Base-by-base conservation (phyloP, 176 grass and related monocot species). In the Metroxylon sagu region DNA sequence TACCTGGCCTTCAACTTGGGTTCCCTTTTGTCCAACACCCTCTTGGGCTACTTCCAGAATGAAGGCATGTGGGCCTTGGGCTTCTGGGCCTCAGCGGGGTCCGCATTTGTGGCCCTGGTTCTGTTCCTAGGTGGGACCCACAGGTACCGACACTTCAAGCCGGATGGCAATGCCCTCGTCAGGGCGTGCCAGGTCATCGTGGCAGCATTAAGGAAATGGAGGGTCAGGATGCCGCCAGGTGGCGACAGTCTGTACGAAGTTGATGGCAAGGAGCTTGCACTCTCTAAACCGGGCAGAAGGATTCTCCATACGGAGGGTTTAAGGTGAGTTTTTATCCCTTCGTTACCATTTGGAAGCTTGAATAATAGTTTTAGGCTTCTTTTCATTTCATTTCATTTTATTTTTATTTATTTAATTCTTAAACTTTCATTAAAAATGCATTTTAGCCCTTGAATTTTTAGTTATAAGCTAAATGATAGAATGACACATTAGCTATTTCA, bases 1-100 rank as follows among this genome's bases (percentile, higher is more conserved):
- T 67, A 67, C 49, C 23, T 54, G 50, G 64, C 64, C 6, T 49
- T 67, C 50, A 67, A 67, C 50, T 14, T 53, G 25, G 64, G 64
- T 5, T 67, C 64, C 26, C 64, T 67, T 3, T 67, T 67, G 26
- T 67, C 64, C 50, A 54, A 67, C 64, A 67, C 64, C 16, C 30
- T 29, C 16, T 12, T 67, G 26, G 53, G 64, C 50, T 67, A 67
- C 50, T 6, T 67, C 14, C 26, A 67, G 64, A 49, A 67, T 49
- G 26, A 31, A 14, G 64, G 64, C 50, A 53, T 67, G 64, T 67
- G 64, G 64, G 17, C 50, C 17, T 17, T 67, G 7, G 64, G 64
- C 2, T 67, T 67, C 7, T 67, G 17, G 50, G 64, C 50, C 16
- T 67, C 64, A 3, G 16, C 26, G 16, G 26, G 10, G 16, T 67